Evolutionary conservation across 805 yeast species (phyloP), one percentile per base, ranked within the genome.

Genomic region (Lachancea sp.): DNA sequence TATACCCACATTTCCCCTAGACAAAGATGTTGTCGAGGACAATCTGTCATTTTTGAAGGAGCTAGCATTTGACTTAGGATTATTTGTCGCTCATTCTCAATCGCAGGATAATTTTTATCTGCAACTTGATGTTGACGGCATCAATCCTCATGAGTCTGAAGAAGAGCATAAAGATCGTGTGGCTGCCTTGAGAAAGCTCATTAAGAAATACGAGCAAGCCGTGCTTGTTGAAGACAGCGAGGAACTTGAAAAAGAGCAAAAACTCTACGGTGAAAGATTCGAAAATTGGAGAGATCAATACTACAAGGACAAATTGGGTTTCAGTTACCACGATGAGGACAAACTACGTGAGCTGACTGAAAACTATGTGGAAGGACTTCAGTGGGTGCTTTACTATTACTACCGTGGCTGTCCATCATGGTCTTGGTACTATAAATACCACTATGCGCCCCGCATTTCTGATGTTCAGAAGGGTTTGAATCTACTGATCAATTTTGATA

Each of bases 351-450:
- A 78, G 9, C 62, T 88, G 51, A 75, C 95, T 7, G 79, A 79
- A 53, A 89, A 86, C 59, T 93, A 90, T 60, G 72, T 93, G 35
- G 96, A 90, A 65, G 99, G 99, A 52, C 72, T 91, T 50, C 99
- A 91, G 67, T 91, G 99, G 99, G 98, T 93, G 12, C 70, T 93
- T 63, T 81, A 75, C 58, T 91, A 91, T 68, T 91, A 91, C 66
- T 91, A 89, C 60, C 75, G 77, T 54, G 98, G 97, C 22, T 82
- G 87, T 59, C 85, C 87, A 33, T 89, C 98, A 2, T 91, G 99
- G 99, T 82, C 86, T 37, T 91, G 98, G 99, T 91, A 77, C 61
- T 91, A 77, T 63, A 78, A 73, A 53, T 85, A 86, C 64, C 97
- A 93, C 62, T 91, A 91, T 64, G 78, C 98, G 15, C 99, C 99